Base-by-base conservation (phyloP, 1,139 yeast species). In the Suhomyces chickasaworum region DNA sequence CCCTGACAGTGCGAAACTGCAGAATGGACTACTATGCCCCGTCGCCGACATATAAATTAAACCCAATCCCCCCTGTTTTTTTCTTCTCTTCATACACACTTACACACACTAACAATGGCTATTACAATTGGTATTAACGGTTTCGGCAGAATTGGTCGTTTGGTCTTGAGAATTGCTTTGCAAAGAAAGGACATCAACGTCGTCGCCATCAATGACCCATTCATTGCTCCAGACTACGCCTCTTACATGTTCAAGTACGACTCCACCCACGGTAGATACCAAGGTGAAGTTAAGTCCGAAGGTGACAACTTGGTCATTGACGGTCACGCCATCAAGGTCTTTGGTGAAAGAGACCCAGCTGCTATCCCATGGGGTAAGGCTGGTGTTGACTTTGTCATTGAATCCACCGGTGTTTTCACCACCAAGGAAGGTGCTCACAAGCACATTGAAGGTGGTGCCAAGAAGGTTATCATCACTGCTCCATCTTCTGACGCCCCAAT, bases 371-470 rank as follows among this genome's bases (percentile, higher is more conserved):
- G 95, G 95, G 90, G 89, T 62, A 75, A 78, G 69, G 66, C 69
- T 53, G 87, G 86, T 65, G 91, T 86, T 58, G 89, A 84, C 66
- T 84, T 72, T 77, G 89, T 87, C 62, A 84, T 86, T 59, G 95
- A 86, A 77, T 86, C 95, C 70, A 87, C 95, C 61, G 95, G 95
- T 80, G 90, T 86, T 64, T 86, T 86, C 86, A 86, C 90, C 78
- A 80, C 78, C 58, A 62, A 71, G 57, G 93, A 79, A 57, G 86
- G 88, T 77, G 93, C 93, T 58, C 79, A 81, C 69, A 84, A 83
- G 70, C 95, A 86, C 78, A 72, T 86, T 66, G 79, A 80, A 64
- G 93, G 86, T 64, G 95, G 95, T 73, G 95, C 95, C 75, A 85
- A 86, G 83, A 86, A 86, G 81, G 95, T 86, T 57, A 73, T 87